Evolutionary conservation across 257 asterid species (phyloP).

Genomic region (Pogostemon cablin): DNA sequence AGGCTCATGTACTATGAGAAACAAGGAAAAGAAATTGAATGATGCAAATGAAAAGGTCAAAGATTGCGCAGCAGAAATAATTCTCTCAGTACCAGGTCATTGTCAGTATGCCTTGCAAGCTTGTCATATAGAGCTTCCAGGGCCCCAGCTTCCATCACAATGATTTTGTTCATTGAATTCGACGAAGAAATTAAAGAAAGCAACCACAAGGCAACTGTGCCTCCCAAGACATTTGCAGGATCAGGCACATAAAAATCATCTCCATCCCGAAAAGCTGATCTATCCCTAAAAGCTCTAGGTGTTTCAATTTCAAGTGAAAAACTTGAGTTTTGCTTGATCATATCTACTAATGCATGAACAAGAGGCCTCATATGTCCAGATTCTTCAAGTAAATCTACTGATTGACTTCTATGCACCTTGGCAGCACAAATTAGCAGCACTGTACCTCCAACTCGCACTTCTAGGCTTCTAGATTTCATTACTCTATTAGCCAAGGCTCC

Average conservation of each 20-base stretch:
- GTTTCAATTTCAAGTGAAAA: conserved; percentile 53
- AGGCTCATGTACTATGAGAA: conserved; percentile 21
- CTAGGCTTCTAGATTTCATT: conserved; percentile 66
- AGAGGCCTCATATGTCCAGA: conserved; percentile 78
- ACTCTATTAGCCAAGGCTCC: conserved; percentile 70
- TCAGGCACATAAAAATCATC: conserved; percentile 65
- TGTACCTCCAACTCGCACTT: conserved; percentile 81
- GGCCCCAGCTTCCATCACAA: conserved; percentile 78
- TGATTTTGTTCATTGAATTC: conserved; percentile 52
- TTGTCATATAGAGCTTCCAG: conserved; percentile 68
- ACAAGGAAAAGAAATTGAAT: conserved; percentile 8
- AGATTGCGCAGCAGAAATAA: conserved; percentile 19
- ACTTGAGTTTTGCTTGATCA: conserved; percentile 64
- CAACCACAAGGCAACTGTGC: conserved; percentile 80
- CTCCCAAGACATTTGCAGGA: conserved; percentile 71
- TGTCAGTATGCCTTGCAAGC: conserved; percentile 54
- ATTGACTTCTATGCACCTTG: conserved; percentile 59
- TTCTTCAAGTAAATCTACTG: conserved; percentile 59
- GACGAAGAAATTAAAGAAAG: conserved; percentile 65
- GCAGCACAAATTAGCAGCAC: conserved; percentile 70
- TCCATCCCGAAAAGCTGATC: conserved; percentile 51
- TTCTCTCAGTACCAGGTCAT: conserved; percentile 50
- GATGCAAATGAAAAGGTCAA: neutral
- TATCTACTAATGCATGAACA: conserved; percentile 64
- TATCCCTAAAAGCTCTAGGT: conserved; percentile 55